Evolutionary conservation across 116 monocot species (phyloP).

Genomic region (Cymodocea nodosa): DNA sequence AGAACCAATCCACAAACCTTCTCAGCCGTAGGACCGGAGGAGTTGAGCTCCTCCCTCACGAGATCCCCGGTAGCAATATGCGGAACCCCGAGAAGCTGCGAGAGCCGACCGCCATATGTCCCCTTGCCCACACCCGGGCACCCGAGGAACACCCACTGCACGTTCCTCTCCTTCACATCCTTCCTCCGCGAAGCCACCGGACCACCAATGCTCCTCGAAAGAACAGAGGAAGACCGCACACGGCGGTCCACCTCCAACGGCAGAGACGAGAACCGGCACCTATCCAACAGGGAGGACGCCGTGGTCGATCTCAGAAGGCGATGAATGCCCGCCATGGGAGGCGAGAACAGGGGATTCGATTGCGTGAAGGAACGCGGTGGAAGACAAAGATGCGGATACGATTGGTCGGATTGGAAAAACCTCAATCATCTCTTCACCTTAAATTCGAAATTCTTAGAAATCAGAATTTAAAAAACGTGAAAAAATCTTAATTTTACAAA

Average conservation of each 20-base stretch:
- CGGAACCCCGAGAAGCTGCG: conserved; percentile 52
- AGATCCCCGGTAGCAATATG: conserved; percentile 84
- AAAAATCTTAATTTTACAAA: too few species aligned
- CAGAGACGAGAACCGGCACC: conserved; percentile 5
- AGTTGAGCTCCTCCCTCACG: conserved; percentile 63
- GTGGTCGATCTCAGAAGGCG: conserved; percentile 9
- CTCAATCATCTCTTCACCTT: too few species aligned
- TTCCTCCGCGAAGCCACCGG: background rate
- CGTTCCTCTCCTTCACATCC: conserved; percentile 23
- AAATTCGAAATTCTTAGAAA: too few species aligned
- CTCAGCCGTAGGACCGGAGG: conserved; percentile 36
- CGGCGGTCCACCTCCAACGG: conserved; percentile 7
- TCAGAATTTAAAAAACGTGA: too few species aligned
- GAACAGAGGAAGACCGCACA: conserved; percentile 2
- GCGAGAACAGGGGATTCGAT: background rate
- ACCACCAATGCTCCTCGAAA: background rate
- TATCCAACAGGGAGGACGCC: background rate
- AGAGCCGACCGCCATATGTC: conserved; percentile 66
- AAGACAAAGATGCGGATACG: too few species aligned
- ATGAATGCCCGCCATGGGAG: conserved; percentile 14
- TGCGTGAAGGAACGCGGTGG: background rate
- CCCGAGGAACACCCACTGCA: conserved; percentile 80
- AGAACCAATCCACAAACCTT: conserved; percentile 22
- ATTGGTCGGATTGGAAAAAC: background rate
- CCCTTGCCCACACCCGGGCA: conserved; percentile 77